Conservation (phyloP, 495 filamentous ascomycete genomes). For the Hypoxylon lienhwacheense region DNA sequence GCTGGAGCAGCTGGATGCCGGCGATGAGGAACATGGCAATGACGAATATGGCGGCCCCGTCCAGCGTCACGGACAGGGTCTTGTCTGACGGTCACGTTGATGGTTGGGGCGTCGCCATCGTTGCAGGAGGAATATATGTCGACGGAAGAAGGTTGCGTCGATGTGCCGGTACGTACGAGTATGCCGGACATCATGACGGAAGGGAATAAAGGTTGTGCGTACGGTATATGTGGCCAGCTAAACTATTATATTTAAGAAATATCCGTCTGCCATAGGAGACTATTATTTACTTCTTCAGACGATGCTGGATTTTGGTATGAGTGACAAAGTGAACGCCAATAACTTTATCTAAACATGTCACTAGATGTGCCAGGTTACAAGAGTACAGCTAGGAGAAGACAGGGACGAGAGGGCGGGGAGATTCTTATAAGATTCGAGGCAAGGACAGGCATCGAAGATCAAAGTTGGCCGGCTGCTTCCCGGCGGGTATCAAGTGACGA, state of each 20-base stretch:
- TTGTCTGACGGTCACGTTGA: conserved; percentile 52
- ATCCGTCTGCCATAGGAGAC: background rate
- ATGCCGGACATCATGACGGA: conserved; percentile 31
- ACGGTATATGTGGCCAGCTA: conserved; percentile 1
- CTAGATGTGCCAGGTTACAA: background rate
- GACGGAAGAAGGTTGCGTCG: conserved; percentile 3
- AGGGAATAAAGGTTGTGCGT: no score
- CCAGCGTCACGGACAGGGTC: conserved; percentile 55
- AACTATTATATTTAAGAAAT: conserved; percentile 8
- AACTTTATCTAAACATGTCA: conserved; percentile 7
- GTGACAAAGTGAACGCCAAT: conserved; percentile 17
- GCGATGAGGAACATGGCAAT: conserved; percentile 49
- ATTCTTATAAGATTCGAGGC: conserved; percentile 16
- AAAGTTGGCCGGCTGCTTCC: conserved; percentile 4
- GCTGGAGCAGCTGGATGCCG: conserved; percentile 52
- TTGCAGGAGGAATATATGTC: conserved; percentile 14
- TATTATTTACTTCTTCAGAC: background rate
- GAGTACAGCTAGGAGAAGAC: no score
- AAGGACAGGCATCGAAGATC: conserved; percentile 15
- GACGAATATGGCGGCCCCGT: conserved; percentile 47
- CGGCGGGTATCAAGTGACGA: conserved; percentile 13
- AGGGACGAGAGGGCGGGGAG: background rate
- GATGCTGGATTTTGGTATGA: background rate
- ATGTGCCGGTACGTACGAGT: conserved; percentile 20
- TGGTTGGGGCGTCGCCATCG: conserved; percentile 24